Evolutionary conservation across 78 protist species (phyloP), one percentile per base, ranked within the genome.

Genomic region (Cavenderia fasciculata): DNA sequence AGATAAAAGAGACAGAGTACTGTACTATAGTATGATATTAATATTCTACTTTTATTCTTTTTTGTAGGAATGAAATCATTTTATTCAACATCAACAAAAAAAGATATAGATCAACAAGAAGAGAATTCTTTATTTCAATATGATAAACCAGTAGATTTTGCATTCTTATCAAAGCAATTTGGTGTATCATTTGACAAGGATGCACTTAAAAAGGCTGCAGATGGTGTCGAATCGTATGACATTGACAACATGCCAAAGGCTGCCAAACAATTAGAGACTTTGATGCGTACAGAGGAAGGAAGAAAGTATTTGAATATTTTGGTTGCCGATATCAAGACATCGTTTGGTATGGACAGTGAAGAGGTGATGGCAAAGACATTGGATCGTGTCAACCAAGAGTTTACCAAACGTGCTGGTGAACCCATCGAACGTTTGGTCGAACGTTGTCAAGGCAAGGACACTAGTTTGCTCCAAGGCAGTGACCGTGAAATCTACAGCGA

Each of bases 351-450:
- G 5, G 90, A 82, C 3, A 43, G 69, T 12, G 69, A 65, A 4
- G 18, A 21, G 14, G 29, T 52, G 23, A 65, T 82, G 78, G 44
- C 65, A 3, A 43, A 31, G 18, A 65, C 49, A 40, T 51, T 40
- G 11, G 23, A 65, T 2, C 33, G 52, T 16, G 27, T 82, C 19
- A 36, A 34, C 29, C 19, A 65, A 44, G 77, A 66, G 23, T 12
- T 43, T 23, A 23, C 59, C 1, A 59, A 68, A 21, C 65, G 59
- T 31, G 54, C 68, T 4, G 85, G 85, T 31, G 65, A 25, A 8
- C 41, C 29, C 34, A 57, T 82, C 16, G 90, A 82, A 41, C 44
- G 4, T n/a, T 82, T 82, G 41, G 27, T 68, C 62, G 25, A 71
- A 69, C 14, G n/a, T 7, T 4, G 38, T 19, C 34, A 33, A 54